Evolutionary conservation across 768 basidiomycete genomes (phyloP).

Genomic region (Naematelia encephala): DNA sequence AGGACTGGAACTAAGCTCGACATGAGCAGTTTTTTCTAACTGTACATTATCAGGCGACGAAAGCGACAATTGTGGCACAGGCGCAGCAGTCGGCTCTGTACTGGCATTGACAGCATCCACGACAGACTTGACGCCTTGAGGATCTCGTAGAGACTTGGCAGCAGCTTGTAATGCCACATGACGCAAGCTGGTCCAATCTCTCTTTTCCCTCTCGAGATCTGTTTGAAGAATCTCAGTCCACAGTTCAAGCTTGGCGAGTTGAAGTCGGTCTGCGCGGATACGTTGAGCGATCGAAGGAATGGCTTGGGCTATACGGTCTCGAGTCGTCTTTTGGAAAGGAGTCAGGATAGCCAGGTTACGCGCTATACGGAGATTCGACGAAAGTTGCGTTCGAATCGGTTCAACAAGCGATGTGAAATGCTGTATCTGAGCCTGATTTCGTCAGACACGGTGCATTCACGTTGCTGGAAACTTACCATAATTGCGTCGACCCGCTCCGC

Average conservation of each 20-base stretch:
- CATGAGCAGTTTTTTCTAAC: too few relatives aligned
- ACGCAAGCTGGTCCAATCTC: constrained; percentile 65
- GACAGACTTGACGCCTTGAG: constrained; percentile 7
- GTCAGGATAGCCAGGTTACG: constrained; percentile 80
- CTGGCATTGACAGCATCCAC: constrained; percentile 4
- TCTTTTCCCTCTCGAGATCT: constrained; percentile 69
- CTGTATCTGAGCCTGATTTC: constrained; percentile 59
- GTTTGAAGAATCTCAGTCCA: constrained; percentile 69
- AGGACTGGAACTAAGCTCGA: constrained; percentile 10
- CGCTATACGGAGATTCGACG: constrained; percentile 66
- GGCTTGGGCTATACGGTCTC: constrained; percentile 66
- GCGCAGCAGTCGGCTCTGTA: not conserved
- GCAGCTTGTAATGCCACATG: constrained; percentile 71
- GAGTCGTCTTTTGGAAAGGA: constrained; percentile 80
- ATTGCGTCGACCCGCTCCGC: constrained; percentile 37
- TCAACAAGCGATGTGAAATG: constrained; percentile 64
- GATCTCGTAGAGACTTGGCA: constrained; percentile 59
- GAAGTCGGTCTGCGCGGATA: constrained; percentile 65
- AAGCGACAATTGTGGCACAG: constrained; percentile 7
- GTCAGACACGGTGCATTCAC: not conserved
- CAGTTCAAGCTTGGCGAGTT: constrained; percentile 69
- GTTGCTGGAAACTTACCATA: constrained; percentile 1
- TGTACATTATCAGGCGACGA: not conserved
- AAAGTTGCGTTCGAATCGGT: constrained; percentile 60
- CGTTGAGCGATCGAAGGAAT: constrained; percentile 64